phyloP scores from a whole-genome alignment of 164 flowering plant species.

The Pachysandra terminalis region DNA sequence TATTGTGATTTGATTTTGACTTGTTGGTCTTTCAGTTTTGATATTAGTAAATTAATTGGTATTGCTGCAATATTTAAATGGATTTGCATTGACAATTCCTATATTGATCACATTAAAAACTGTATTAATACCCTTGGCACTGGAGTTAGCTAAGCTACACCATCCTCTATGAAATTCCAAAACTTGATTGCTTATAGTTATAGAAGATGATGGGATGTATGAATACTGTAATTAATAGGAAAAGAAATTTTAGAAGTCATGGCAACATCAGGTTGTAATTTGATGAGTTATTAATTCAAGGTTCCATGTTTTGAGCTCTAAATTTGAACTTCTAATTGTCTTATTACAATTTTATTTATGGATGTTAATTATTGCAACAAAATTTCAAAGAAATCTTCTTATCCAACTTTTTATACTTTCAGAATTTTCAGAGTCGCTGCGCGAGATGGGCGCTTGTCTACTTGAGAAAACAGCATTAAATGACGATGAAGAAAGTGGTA shows the following conservation, averaged over 20 bases:
- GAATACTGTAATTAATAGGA: not conserved
- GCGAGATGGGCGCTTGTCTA: constrained; percentile 84
- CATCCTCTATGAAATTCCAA: no score
- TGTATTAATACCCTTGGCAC: no score
- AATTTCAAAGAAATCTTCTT: constrained; percentile 5
- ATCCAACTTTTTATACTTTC: constrained; percentile 20
- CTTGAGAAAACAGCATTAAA: constrained; percentile 77
- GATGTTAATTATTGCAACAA: not conserved
- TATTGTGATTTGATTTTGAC: no score
- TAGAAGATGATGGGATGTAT: not conserved
- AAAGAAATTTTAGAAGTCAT: no score
- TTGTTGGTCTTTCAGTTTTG: no score
- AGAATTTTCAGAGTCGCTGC: constrained; percentile 90
- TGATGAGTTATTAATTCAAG: not conserved
- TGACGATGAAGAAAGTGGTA: constrained; percentile 94
- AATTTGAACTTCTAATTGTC: not conserved
- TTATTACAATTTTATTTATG: not conserved
- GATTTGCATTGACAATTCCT: no score
- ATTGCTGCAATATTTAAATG: no score
- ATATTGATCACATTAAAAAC: no score
- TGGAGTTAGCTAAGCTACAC: no score
- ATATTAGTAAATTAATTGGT: no score
- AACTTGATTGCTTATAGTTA: no score
- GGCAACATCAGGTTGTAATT: not conserved
- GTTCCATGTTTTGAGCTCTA: not conserved